Evolutionary conservation across 2,329 filamentous ascomycete genomes (phyloP), one percentile per base, ranked within the genome.

Genomic region (Biscogniauxia sp.): DNA sequence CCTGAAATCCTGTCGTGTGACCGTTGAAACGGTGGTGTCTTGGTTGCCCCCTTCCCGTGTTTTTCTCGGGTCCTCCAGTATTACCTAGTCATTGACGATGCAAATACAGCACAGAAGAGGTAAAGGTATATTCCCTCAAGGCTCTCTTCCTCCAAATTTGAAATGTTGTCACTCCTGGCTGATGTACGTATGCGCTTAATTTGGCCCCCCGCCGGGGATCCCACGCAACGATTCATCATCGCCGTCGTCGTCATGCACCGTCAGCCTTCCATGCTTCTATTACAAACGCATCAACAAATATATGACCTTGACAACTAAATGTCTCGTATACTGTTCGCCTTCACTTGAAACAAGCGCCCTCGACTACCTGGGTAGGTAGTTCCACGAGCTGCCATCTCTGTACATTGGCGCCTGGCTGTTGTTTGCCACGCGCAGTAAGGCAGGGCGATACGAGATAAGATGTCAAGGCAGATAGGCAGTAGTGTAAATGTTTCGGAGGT

Each of bases 401-500:
- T 23, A 50, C 17, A 20, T 51, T 8, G 50, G 19, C 50, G 52
- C 32, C 15, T 54, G 26, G 20, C 23, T 54, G 52, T 32, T 54
- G n/a, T 11, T 54, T 23, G 51, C 25, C 51, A 52, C 20, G n/a
- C 37, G 17, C 37, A 45, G 37, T 61, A 61, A 58, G 55, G 58
- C 63, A 63, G 54, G 49, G 57, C 51, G 56, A 58, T 50, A 58
- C 53, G 56, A 58, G 58, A 61, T 61, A 52, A 32, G 28, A 32
- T 32, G 28, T 8, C 7, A 32, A 32, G 28, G 28, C 11, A 32
- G 11, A 59, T 15, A 41, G 20, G 54, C 56, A 55, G 41, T 59
- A 53, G 26, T 37, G 57, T 32, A 54, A 11, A 51, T 54, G 32
- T 53, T 58, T 50, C 61, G 54, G 65, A 62, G 61, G 65, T 69